These are phyloP conservation scores for Elongisporangium anandrum DNA, from an alignment of 352 stramenopile genomes.

Conservation along the genomic window DNA sequence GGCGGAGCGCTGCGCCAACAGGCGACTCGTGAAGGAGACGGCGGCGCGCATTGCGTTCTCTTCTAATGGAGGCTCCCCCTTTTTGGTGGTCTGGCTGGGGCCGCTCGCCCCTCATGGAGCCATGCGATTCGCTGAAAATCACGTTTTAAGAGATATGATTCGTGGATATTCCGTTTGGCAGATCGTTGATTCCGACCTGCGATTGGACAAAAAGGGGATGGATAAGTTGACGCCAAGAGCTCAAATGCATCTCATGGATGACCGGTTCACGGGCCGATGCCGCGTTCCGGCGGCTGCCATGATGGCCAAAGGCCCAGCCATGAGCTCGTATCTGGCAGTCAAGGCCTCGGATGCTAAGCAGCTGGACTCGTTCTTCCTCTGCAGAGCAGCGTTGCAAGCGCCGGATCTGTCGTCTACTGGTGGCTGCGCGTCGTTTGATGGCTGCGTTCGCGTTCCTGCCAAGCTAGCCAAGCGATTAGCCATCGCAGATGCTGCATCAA, in stretches of 20 bases:
- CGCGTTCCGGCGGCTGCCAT: constrained; percentile 32
- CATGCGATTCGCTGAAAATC: not conserved
- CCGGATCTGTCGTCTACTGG: not conserved
- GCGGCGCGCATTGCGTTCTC: constrained; percentile 27
- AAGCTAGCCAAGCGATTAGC: not conserved
- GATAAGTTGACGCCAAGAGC: constrained; percentile 9
- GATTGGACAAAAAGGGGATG: constrained; percentile 5
- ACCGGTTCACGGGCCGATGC: constrained; percentile 60
- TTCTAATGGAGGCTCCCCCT: constrained; percentile 4
- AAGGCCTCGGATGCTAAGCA: not conserved
- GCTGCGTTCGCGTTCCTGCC: not conserved
- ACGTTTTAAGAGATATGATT: too few species aligned
- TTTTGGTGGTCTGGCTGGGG: constrained; percentile 3
- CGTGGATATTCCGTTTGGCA: constrained; percentile 4
- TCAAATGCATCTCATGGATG: constrained; percentile 17
- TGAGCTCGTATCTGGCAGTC: constrained; percentile 26
- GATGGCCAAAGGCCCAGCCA: constrained; percentile 17
- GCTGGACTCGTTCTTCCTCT: constrained; percentile 13
- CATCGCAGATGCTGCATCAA: constrained; percentile 3
- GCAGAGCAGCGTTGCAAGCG: constrained; percentile 27
- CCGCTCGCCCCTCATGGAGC: not conserved
- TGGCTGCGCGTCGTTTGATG: constrained; percentile 4
- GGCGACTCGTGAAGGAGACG: constrained; percentile 46
- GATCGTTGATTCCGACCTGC: not conserved
- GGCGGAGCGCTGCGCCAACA: constrained; percentile 14